Evolutionary conservation across 345 rosid species (phyloP), one percentile per base, ranked within the genome.

Genomic region (Populus euphratica): DNA sequence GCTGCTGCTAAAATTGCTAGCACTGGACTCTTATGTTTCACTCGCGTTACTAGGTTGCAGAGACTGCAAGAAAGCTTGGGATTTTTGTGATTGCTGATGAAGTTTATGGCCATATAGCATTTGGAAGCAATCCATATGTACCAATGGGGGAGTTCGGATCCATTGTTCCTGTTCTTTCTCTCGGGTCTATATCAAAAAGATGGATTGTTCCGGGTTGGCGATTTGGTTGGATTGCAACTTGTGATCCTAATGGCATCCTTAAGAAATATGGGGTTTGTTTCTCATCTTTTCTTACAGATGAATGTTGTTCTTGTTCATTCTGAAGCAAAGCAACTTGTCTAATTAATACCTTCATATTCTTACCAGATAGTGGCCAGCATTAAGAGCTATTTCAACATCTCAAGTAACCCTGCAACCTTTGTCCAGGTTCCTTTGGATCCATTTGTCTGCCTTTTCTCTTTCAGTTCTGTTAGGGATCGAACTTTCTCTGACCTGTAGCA

Each of bases 161-260:
- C 1, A 83, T 83, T 6, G 90, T 83, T 1, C 93, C 93, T 5
- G 88, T 89, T 11, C 3, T 90, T 38, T 86, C 94, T 0, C 78
- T 89, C 2, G 93, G 92, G 21, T 91, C 94, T 20, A 72, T 90
- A 77, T 90, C 92, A 2, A 92, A 92, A 75, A 87, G 88, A 78
- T 90, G 88, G 89, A 70, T 84, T 27, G 92, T 90, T 64, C 97
- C 90, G 21, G 89, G 92, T 3, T 92, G 93, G 94, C 77, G 87
- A 65, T 73, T 88, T 66, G 88, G 93, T 35, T 92, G 97, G 94
- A 67, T 90, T 0, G 91, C 76, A 0, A 50, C 76, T 21, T 80
- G 66, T 47, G 94, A 89, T 73, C 87, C 91, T 6, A 63, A 75
- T 66, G 87, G 86, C 65, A 68, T 79, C 50, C 80, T 87, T 27